Conservation (phyloP, 179 eudicot genomes). For the Spergularia azorica region DNA sequence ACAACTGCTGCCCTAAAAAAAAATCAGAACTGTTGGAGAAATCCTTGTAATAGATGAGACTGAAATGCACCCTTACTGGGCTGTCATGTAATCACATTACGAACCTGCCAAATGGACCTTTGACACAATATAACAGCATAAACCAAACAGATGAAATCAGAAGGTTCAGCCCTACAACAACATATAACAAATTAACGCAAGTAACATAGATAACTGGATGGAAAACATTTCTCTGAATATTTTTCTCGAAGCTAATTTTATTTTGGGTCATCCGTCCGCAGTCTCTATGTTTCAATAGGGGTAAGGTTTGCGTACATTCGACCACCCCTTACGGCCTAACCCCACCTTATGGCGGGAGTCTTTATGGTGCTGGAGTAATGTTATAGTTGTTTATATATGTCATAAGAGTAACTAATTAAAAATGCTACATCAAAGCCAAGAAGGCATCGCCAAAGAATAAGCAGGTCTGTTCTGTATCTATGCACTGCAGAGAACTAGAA, state of each 20-base stretch:
- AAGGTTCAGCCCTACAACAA: not conserved
- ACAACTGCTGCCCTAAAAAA: not conserved
- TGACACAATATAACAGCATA: not conserved
- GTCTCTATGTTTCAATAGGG: too few species aligned
- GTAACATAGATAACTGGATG: not conserved
- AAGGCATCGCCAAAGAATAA: not conserved
- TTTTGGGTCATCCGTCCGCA: too few species aligned
- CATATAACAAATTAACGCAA: not conserved
- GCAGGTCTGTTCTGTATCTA: conserved; percentile 7
- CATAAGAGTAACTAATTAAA: too few species aligned
- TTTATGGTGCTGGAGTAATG: too few species aligned
- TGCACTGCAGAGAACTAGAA: not conserved
- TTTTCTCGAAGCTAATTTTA: too few species aligned
- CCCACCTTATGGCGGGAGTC: too few species aligned
- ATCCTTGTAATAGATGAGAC: not conserved
- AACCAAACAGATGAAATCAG: not conserved
- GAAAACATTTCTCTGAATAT: not conserved
- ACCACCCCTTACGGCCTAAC: too few species aligned
- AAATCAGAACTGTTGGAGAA: not conserved
- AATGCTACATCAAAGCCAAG: not conserved
- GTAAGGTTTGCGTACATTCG: not conserved
- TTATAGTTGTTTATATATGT: not conserved
- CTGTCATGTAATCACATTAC: not conserved
- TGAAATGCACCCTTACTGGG: not conserved
- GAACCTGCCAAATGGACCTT: not conserved